A percentile compares a stretch with the other conserved stretches of the same genome.
Evolutionary conservation across 2,329 filamentous ascomycete species (phyloP).

Genomic region (Botrytis paeoniae): DNA sequence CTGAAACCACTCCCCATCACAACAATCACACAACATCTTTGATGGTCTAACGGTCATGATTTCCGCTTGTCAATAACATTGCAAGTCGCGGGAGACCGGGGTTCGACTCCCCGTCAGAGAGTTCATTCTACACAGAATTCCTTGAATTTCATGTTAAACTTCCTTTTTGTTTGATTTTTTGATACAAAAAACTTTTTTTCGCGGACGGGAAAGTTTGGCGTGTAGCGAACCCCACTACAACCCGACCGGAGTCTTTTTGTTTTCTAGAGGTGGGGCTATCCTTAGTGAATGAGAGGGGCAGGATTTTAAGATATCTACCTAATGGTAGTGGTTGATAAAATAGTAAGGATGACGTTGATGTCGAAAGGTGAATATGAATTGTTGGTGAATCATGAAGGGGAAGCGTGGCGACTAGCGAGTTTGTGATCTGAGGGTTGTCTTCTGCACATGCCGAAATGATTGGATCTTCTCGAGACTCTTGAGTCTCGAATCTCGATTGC

Average conservation of each 20-base stretch:
- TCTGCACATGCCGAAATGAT: background rate
- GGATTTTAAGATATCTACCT: background rate
- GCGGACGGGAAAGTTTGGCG: background rate
- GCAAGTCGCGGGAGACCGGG: conserved; percentile 31
- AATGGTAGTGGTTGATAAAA: background rate
- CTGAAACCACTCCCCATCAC: accelerated
- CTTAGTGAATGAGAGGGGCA: background rate
- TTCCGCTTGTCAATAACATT: conserved; percentile 37
- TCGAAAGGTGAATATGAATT: background rate
- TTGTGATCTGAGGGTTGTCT: background rate
- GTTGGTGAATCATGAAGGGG: background rate
- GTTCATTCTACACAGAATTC: background rate
- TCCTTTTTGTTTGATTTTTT: background rate
- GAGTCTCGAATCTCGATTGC: background rate
- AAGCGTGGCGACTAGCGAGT: background rate
- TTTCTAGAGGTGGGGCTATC: background rate
- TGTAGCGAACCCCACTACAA: background rate
- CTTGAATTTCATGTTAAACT: background rate
- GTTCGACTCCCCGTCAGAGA: conserved; percentile 32
- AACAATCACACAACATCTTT: conserved; percentile 24
- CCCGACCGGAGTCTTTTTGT: background rate
- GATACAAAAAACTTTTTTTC: background rate
- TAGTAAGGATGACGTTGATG: conserved; percentile 2
- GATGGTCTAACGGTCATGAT: conserved; percentile 41
- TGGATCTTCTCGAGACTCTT: background rate